These are phyloP conservation scores for Saccharomycopsis capsularis DNA, from an alignment of 805 yeast species.

Conservation along the genomic window DNA sequence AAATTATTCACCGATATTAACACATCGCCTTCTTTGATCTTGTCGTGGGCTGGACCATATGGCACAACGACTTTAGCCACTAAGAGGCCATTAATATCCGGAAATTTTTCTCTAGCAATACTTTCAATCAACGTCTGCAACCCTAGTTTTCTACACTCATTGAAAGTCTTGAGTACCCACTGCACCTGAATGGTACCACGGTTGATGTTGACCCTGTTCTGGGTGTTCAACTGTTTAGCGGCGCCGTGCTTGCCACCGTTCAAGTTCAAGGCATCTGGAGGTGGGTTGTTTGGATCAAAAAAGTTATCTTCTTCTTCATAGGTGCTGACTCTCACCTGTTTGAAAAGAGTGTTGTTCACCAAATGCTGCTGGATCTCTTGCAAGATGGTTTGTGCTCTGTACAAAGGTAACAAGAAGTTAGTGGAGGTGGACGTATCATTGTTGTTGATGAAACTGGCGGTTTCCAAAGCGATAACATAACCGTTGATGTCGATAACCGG, in stretches of 20 bases:
- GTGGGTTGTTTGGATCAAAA: constrained; percentile 19
- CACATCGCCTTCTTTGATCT: constrained; percentile 23
- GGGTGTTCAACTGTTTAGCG: constrained; percentile 14
- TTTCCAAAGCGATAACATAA: constrained; percentile 21
- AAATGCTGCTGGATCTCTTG: constrained; percentile 19
- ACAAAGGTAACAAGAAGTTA: constrained; percentile 22
- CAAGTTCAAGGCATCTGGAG: constrained; percentile 2
- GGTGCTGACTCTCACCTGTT: constrained; percentile 16
- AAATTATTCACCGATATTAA: constrained; percentile 22
- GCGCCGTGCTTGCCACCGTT: constrained; percentile 5
- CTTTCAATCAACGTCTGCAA: constrained; percentile 22
- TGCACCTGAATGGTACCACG: constrained; percentile 23
- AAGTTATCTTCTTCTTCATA: constrained; percentile 20
- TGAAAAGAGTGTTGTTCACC: constrained; percentile 15
- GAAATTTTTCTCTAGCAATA: constrained; percentile 23
- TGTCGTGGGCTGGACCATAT: constrained; percentile 21
- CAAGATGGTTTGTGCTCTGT: constrained; percentile 20
- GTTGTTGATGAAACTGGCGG: constrained; percentile 22
- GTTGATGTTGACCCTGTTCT: constrained; percentile 20
- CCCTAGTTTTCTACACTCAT: constrained; percentile 22
- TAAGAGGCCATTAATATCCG: constrained; percentile 22
- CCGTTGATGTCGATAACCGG: constrained; percentile 23
- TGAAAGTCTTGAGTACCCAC: constrained; percentile 22
- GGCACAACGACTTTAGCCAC: constrained; percentile 22
- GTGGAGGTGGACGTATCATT: constrained; percentile 22